A percentile compares a stretch with the other conserved stretches of the same genome.
phyloP scores from a whole-genome alignment of 2,329 filamentous ascomycete species.

The Teratosphaeriaceae sp. region DNA sequence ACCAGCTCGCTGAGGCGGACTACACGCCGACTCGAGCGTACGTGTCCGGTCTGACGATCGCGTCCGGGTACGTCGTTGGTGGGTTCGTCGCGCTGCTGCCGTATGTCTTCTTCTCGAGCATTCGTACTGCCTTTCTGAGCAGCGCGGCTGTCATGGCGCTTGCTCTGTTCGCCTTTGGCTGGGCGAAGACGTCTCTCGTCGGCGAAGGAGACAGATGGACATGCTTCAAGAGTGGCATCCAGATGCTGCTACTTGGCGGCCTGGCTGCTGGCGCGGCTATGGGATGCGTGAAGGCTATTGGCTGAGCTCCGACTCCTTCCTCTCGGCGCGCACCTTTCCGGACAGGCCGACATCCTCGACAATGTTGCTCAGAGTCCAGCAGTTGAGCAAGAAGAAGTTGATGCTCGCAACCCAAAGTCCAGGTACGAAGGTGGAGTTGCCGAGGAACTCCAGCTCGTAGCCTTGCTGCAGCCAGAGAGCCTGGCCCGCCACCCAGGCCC shows the following conservation, averaged over 20 bases:
- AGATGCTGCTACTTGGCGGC: conserved; percentile 60
- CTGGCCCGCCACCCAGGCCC: conserved; percentile 73
- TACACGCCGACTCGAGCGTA: conserved; percentile 36
- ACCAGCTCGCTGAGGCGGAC: conserved; percentile 39
- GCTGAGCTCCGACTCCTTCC: conserved; percentile 11
- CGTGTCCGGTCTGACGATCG: conserved; percentile 58
- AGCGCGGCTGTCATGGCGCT: conserved; percentile 56
- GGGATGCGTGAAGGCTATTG: conserved; percentile 53
- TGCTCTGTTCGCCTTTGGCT: conserved; percentile 58
- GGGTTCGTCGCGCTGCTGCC: conserved; percentile 65
- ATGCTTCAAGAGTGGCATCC: conserved; percentile 53
- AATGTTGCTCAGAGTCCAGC: conserved; percentile 78
- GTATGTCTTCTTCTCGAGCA: conserved; percentile 51
- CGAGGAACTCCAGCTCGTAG: conserved; percentile 52
- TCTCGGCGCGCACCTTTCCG: background rate
- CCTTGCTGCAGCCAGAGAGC: conserved; percentile 45
- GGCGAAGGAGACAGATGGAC: conserved; percentile 37
- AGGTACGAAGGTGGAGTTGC: conserved; percentile 74
- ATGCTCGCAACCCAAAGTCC: conserved; percentile 73
- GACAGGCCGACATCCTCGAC: conserved; percentile 54
- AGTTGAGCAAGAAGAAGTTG: conserved; percentile 77
- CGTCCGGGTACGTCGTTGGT: conserved; percentile 62
- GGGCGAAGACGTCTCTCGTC: conserved; percentile 53
- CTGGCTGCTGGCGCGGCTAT: conserved; percentile 62
- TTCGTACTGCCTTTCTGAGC: conserved; percentile 49